Base-by-base conservation (phyloP, 2,329 filamentous ascomycete genomes). In the Diplodia seriata region DNA sequence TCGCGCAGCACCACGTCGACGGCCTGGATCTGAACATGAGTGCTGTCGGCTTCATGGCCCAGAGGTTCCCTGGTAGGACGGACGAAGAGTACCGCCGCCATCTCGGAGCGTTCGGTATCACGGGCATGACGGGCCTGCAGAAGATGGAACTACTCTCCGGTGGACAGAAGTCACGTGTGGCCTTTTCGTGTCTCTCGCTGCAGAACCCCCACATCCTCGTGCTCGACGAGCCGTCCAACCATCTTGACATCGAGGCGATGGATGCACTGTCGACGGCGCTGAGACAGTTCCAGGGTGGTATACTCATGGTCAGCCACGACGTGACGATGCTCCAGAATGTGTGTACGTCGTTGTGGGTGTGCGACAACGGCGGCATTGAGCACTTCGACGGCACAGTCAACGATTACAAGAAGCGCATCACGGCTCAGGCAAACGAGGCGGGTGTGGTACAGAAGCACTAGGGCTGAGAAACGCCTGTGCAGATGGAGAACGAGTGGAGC, bases 171-270 rank as follows among this genome's bases (percentile, higher is more conserved):
- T 98, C 94, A 63, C 92, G 95, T 84, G 95, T 99, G 1, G 95
- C 95, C 8, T 99, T 99, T 80, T 94, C 95, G n/a, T 98, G 94
- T 77, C 82, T 99, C 70, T 94, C 93, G 0, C 84, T 99, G 72
- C 92, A 90, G 59, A 97, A 98, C 80, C 95, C 95, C 20, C 95
- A 99, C 77, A 98, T 99, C 72, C 86, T 99, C 56, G 94, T 99
- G 70, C 91, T 99, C 62, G 95, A 99, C 86, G 95, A 99, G 81
- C 95, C 95, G 78, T 97, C 93, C 71, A 99, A 99, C 84, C 95
- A 99, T 81, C 84, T 99, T 74, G 95, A 99, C 87, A 98, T 99
- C 74, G 95, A 99, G 80, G 95, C 95, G 71, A 97, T 99, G 95
- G 95, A 99, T 79, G 94, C 95, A 12, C 84, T 99, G 64, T 90